Base-by-base conservation (phyloP, 306 rosid genomes). In the Calophaca sinica region DNA sequence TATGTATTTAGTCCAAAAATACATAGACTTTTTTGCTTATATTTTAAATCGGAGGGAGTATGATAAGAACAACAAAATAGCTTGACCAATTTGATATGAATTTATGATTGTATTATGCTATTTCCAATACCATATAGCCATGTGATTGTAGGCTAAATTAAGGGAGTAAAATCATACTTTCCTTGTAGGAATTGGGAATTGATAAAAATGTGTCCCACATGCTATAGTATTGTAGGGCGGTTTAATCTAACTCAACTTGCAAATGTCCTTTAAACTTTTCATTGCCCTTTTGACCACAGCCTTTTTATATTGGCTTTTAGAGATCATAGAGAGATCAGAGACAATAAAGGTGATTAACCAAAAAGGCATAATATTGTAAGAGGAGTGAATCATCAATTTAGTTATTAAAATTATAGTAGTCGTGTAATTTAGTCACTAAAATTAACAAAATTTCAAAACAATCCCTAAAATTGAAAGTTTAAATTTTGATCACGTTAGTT, bases 81-180 rank as follows among this genome's bases (percentile, higher is more conserved):
- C 85, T 84, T 87, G 90, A 85, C 87, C 87, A 62, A 81, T 75
- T 83, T 86, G 86, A 71, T 60, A 63, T 86, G 11, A 45, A 66
- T 45, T 42, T 65, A 66, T 66, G 84, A 90, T 89, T 84, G 85
- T 72, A 53, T 28, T 83, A 77, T 84, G 94, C 62, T 83, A 77
- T 89, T 88, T 90, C 94, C 94, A 79, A 91, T 85, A 96, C 73
- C 76, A 67, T 73, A 72, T 87, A 83, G 82, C 80, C 94, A 87
- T 74, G 83, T 79, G 82, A 73, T 77, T 80, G 58, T 35, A 79
- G 77, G 57, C 76, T 71, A 55, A 86, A 77, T 82, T 77, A 86
- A 80, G 59, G 63, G 78, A 46, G 33, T 14, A 46, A 69, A 54
- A 63, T 50, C 10, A 62, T 68, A 15, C 14, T 62, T 77, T 77